A percentile compares a stretch with the other conserved stretches of the same genome.
Conservation (phyloP, 2,329 filamentous ascomycete genomes). For the Cryphonectria naterciae region DNA sequence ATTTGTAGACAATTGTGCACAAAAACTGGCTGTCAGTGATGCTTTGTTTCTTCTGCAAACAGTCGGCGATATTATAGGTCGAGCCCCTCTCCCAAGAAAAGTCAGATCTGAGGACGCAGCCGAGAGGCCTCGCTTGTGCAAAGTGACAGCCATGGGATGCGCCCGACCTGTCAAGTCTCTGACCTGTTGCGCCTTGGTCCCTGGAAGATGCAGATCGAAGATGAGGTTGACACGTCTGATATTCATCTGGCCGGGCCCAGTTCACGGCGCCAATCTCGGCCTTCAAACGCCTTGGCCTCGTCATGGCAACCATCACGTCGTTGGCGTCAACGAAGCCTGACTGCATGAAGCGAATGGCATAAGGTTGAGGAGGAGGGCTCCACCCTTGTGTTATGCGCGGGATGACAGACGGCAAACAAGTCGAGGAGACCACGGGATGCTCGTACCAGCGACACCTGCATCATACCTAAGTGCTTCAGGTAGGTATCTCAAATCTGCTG, state of each 20-base stretch:
- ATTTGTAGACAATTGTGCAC: background rate
- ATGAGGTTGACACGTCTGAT: background rate
- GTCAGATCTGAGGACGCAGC: background rate
- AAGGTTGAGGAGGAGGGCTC: background rate
- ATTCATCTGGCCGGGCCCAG: background rate
- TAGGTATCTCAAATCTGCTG: background rate
- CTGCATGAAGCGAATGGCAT: background rate
- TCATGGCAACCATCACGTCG: background rate
- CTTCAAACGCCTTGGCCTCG: background rate
- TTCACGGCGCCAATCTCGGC: background rate
- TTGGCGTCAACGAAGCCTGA: background rate
- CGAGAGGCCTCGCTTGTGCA: background rate
- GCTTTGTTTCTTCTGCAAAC: background rate
- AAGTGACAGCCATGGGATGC: background rate
- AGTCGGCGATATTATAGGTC: background rate
- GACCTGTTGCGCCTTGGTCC: background rate
- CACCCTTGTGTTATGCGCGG: background rate
- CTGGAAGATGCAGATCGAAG: background rate
- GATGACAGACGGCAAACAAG: background rate
- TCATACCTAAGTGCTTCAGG: background rate
- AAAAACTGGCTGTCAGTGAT: background rate
- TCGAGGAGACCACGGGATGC: background rate
- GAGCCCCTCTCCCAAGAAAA: background rate
- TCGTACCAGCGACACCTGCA: background rate
- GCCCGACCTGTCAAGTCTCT: background rate